Evolutionary conservation across 176 grass and related monocot genomes (phyloP).

Genomic region (Cenchrus fungigraminus): DNA sequence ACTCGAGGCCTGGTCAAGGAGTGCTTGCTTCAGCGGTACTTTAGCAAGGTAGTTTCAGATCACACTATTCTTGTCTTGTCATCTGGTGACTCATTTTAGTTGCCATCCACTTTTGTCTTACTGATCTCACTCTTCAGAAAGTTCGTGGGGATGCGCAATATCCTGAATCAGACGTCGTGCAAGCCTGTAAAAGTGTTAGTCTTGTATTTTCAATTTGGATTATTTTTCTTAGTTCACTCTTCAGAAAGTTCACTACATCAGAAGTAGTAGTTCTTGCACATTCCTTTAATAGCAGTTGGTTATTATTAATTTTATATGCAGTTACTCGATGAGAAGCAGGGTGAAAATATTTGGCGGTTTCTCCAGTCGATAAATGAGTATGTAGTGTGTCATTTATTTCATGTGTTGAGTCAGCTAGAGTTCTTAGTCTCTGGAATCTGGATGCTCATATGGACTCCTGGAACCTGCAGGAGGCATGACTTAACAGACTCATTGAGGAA

Average conservation of each 20-base stretch:
- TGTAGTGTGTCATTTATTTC: background rate
- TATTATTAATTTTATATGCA: conserved; percentile 48
- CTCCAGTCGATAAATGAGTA: conserved; percentile 86
- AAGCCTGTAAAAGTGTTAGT: conserved; percentile 83
- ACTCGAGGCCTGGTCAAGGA: conserved; percentile 73
- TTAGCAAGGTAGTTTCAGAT: conserved; percentile 75
- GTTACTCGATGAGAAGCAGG: conserved; percentile 75
- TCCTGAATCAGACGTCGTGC: conserved; percentile 71
- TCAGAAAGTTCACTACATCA: background rate
- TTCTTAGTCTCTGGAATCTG: conserved; percentile 12
- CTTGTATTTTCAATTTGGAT: background rate
- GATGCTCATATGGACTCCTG: conserved; percentile 18
- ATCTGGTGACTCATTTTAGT: background rate
- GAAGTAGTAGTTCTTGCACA: background rate
- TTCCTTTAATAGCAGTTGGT: background rate
- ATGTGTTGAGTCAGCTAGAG: background rate
- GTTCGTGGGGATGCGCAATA: conserved; percentile 62
- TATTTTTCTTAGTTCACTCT: background rate
- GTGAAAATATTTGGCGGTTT: conserved; percentile 69
- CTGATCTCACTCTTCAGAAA: conserved; percentile 51
- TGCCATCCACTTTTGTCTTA: conserved; percentile 4
- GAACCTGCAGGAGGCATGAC: conserved; percentile 64
- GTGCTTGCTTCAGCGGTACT: conserved; percentile 80
- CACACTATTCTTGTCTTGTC: conserved; percentile 29
- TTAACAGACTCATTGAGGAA: conserved; percentile 69